Conservation (phyloP, 1,284 basidiomycete genomes). For the Papiliotrema fonsecae region DNA sequence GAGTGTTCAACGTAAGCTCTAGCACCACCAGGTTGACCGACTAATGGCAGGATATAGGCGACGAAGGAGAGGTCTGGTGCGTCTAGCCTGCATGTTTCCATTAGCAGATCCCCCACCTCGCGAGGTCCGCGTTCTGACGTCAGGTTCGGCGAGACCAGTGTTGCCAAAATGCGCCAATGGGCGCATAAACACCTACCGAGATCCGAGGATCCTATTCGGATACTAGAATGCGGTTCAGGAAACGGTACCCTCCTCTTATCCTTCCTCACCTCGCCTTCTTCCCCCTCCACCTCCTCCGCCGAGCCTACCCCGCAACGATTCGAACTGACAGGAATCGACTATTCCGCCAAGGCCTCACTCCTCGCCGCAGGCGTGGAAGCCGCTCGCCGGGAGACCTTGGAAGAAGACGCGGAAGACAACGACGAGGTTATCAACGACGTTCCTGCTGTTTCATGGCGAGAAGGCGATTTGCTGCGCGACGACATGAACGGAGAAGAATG, state of each 20-base stretch:
- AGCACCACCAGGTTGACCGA: neutral
- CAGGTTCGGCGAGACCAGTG: slow-evolving; percentile 45
- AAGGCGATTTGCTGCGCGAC: slow-evolving; percentile 38
- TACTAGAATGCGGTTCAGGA: slow-evolving; percentile 43
- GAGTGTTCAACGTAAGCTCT: slow-evolving; percentile 38
- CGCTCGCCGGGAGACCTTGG: slow-evolving; percentile 18
- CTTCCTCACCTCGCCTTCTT: slow-evolving; percentile 41
- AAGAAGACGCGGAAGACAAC: slow-evolving; percentile 20
- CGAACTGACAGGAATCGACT: slow-evolving; percentile 47
- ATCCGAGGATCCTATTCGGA: slow-evolving; percentile 21
- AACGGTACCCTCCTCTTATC: slow-evolving; percentile 48
- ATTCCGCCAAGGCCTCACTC: slow-evolving; percentile 31
- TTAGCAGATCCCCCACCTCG: no score
- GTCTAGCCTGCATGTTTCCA: slow-evolving; percentile 2
- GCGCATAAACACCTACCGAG: slow-evolving; percentile 29
- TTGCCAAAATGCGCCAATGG: slow-evolving; percentile 47
- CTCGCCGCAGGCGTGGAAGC: slow-evolving; percentile 34
- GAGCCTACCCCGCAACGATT: slow-evolving; percentile 15
- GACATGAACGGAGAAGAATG: slow-evolving; percentile 37
- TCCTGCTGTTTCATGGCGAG: slow-evolving; percentile 34
- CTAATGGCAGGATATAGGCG: slow-evolving; percentile 29
- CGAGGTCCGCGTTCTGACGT: no score
- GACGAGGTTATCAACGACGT: slow-evolving; percentile 32
- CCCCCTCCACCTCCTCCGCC: no score
- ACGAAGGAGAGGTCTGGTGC: slow-evolving; percentile 47